Conservation (phyloP, 1,284 basidiomycete species). For the Naganishia albida region DNA sequence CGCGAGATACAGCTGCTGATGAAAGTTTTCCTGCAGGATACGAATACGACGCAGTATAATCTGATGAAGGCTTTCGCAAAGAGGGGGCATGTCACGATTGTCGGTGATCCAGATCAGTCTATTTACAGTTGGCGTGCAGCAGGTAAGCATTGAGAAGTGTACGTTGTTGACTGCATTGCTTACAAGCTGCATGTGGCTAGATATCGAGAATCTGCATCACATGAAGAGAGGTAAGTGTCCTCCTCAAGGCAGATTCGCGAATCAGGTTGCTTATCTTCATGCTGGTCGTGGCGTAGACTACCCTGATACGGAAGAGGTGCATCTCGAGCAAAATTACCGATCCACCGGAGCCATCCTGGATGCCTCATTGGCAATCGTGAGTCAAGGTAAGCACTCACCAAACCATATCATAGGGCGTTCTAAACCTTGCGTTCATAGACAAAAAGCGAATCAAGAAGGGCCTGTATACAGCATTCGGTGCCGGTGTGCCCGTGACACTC, state of each 20-base stretch:
- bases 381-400: slow-evolving; percentile 63
- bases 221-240: slow-evolving; percentile 65
- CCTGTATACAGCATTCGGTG: slow-evolving; percentile 70
- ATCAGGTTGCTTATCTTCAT: neutral
- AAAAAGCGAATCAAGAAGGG: slow-evolving; percentile 72
- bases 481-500: slow-evolving; percentile 61
- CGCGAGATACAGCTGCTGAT: neutral
- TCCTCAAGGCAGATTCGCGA: too few species aligned
- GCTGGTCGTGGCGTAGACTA: slow-evolving; percentile 61
- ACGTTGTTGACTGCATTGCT: slow-evolving; percentile 1
- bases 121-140: slow-evolving; percentile 91
- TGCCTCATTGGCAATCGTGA: slow-evolving; percentile 74
- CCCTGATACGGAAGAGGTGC: slow-evolving; percentile 64
- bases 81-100: slow-evolving; percentile 69
- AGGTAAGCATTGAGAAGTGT: slow-evolving; percentile 37
- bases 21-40: slow-evolving; percentile 64
- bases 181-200: too few species aligned
- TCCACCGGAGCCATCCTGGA: slow-evolving; percentile 77
- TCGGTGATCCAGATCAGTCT: slow-evolving; percentile 91
- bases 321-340: slow-evolving; percentile 85
- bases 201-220: slow-evolving; percentile 72
- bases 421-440: slow-evolving; percentile 56
- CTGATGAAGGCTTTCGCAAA: slow-evolving; percentile 74
- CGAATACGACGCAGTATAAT: slow-evolving; percentile 81
- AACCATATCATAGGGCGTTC: neutral